phyloP scores from a whole-genome alignment of 148 eudicot genomes.

The Cornus florida region DNA sequence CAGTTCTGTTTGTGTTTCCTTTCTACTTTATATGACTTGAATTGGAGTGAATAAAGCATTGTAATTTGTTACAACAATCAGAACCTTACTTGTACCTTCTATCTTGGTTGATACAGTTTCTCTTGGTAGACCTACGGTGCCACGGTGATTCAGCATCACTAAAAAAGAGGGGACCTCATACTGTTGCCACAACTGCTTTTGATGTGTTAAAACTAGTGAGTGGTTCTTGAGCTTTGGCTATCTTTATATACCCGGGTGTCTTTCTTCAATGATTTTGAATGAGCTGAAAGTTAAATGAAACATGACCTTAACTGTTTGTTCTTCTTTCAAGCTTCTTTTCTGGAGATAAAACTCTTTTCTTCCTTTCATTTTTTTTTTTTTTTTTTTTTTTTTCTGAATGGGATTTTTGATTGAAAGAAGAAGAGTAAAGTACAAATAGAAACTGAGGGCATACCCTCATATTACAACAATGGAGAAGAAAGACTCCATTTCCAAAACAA shows the following conservation, averaged over 20 bases:
- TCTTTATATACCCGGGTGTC: not conserved
- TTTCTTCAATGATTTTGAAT: not conserved
- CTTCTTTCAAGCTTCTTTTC: not conserved
- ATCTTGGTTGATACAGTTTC: conserved; percentile 55
- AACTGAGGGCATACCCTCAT: too few relatives aligned
- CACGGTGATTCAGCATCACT: conserved; percentile 87
- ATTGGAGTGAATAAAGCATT: not conserved
- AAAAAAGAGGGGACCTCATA: conserved; percentile 64
- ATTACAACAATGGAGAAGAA: too few relatives aligned
- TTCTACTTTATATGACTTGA: not conserved
- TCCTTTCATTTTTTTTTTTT: too few relatives aligned
- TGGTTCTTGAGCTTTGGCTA: conserved; percentile 10
- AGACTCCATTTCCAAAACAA: too few relatives aligned
- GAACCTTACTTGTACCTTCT: conserved; percentile 3
- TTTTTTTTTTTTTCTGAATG: too few relatives aligned
- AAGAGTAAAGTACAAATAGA: too few relatives aligned
- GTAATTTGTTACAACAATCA: not conserved
- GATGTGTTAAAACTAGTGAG: conserved; percentile 83
- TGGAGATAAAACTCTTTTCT: not conserved
- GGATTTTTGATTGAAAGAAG: too few relatives aligned
- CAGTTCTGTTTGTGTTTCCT: not conserved
- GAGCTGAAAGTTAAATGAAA: conserved; percentile 8
- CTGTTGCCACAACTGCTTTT: conserved; percentile 84
- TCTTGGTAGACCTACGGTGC: conserved; percentile 84
- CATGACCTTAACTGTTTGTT: not conserved